A percentile compares a stretch with the other conserved stretches of the same genome.
These are phyloP conservation scores for Lotus japonicus DNA, from an alignment of 306 rosid genomes.

Conservation along the genomic window DNA sequence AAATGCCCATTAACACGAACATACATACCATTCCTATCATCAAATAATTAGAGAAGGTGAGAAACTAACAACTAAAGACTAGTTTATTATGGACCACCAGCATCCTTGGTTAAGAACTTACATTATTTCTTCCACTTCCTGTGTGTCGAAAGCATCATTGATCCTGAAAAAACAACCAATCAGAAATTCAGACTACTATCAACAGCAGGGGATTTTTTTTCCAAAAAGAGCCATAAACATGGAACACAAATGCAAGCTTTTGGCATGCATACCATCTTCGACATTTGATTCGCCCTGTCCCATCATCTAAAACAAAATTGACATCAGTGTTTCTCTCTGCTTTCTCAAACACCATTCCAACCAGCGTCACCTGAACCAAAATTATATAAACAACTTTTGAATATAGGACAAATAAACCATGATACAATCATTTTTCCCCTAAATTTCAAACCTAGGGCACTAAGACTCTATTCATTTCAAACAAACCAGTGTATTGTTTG, in stretches of 20 bases:
- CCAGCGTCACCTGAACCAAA: constrained; percentile 37
- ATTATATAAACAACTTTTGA: neutral
- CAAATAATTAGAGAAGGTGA: constrained; percentile 20
- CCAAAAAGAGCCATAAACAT: neutral
- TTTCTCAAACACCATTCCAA: constrained; percentile 72
- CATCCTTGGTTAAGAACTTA: constrained; percentile 29
- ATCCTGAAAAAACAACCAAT: constrained; percentile 42
- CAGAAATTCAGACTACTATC: neutral
- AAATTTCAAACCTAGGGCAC: neutral
- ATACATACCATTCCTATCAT: constrained; percentile 35
- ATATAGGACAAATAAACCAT: neutral
- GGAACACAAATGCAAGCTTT: neutral
- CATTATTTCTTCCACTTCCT: constrained; percentile 74
- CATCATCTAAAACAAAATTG: constrained; percentile 62
- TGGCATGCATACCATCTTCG: constrained; percentile 67
- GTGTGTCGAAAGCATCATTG: constrained; percentile 62
- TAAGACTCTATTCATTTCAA: neutral
- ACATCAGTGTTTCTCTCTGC: constrained; percentile 70
- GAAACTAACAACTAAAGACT: neutral
- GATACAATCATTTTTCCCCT: neutral
- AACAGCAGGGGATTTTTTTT: neutral
- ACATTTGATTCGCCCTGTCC: constrained; percentile 77
- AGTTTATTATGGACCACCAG: neutral
- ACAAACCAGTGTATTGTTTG: too few species aligned
- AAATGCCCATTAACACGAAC: constrained; percentile 74